These are phyloP conservation scores for Xylaria sp. DNA, from an alignment of 2,329 filamentous ascomycete species.

Conservation along the genomic window DNA sequence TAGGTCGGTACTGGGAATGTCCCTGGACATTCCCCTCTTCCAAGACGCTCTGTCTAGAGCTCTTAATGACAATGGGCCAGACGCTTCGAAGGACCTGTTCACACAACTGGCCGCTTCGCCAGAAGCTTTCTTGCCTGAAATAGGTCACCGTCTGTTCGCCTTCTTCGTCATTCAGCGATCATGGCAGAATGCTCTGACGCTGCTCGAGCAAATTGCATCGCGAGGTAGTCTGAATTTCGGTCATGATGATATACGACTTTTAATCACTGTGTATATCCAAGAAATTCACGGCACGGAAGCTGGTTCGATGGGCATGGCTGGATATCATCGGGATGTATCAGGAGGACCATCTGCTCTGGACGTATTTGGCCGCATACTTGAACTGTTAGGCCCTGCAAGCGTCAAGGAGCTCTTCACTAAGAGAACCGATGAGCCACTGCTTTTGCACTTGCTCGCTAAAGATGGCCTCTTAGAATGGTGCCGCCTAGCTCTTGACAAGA, in stretches of 20 bases:
- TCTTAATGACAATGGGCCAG: background rate
- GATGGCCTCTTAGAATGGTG: slow-evolving; percentile 16
- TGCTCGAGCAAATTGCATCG: background rate
- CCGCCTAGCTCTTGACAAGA: background rate
- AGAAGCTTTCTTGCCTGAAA: background rate
- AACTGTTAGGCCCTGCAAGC: background rate
- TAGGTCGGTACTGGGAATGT: background rate
- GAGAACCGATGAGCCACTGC: background rate
- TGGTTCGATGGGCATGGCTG: background rate
- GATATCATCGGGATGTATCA: background rate
- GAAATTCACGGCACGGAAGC: background rate
- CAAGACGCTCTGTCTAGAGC: background rate
- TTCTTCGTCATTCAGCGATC: slow-evolving; percentile 4
- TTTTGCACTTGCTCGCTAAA: background rate
- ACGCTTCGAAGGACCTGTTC: background rate
- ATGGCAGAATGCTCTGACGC: background rate
- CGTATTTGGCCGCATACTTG: slow-evolving; percentile 9
- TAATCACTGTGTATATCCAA: background rate
- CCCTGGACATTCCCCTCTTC: background rate
- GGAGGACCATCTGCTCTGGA: background rate
- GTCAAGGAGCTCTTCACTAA: background rate
- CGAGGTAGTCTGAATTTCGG: background rate
- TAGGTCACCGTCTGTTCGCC: background rate
- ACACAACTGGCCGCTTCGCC: background rate
- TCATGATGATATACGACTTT: background rate